Conservation (phyloP, 2,329 filamentous ascomycete species). For the Neoarthrinium moseri region DNA sequence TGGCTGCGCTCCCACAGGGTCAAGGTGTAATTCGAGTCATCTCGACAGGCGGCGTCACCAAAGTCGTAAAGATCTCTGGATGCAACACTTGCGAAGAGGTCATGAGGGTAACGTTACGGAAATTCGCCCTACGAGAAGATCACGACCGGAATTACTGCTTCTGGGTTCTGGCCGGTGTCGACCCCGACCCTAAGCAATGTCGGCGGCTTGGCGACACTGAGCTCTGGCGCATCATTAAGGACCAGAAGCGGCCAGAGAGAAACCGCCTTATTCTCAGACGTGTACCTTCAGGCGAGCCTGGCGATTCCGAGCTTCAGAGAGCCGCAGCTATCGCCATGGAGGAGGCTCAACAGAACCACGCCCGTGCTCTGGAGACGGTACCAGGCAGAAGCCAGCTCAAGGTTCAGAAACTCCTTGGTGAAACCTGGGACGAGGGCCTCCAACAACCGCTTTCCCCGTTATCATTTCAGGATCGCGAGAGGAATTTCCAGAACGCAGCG, state of each 20-base stretch:
- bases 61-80: constrained; percentile 88
- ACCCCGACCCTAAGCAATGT: constrained; percentile 78
- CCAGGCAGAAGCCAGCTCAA: constrained; percentile 80
- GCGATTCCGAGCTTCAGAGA: constrained; percentile 79
- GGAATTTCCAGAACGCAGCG: constrained; percentile 60
- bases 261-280: constrained; percentile 88
- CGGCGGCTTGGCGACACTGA: constrained; percentile 83
- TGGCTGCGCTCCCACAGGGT: constrained; percentile 80
- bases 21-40: constrained; percentile 92
- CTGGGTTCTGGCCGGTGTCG: constrained; percentile 83
- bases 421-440: constrained; percentile 76
- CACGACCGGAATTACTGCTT: constrained; percentile 97
- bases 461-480: constrained; percentile 68
- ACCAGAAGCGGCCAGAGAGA: constrained; percentile 79
- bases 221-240: constrained; percentile 86
- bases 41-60: constrained; percentile 85
- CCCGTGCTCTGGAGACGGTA: constrained; percentile 57
- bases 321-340: constrained; percentile 88
- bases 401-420: constrained; percentile 84
- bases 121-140: constrained; percentile 84
- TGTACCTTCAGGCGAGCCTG: constrained; percentile 89
- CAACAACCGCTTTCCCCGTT: constrained; percentile 85
- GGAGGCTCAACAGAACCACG: constrained; percentile 74
- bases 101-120: constrained; percentile 83
- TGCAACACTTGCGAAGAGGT: constrained; percentile 92